Evolutionary conservation across 495 filamentous ascomycete species (phyloP).

Genomic region (Platismatia glauca): DNA sequence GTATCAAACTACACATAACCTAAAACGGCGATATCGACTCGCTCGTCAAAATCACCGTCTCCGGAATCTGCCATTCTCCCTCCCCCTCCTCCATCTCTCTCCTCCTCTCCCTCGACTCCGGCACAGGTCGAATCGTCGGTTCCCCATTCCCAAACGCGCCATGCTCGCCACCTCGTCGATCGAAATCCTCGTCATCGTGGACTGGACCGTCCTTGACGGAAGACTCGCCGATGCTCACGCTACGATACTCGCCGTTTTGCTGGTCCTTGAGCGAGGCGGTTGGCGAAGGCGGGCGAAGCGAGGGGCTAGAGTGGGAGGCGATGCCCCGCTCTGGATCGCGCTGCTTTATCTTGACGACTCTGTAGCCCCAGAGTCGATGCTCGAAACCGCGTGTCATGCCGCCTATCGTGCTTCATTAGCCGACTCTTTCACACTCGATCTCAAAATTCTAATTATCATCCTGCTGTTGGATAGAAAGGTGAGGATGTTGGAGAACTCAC

Average conservation of each 20-base stretch:
- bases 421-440: background rate
- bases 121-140: background rate
- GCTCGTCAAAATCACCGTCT: background rate
- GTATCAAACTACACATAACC: background rate
- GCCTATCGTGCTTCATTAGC: constrained; percentile 1
- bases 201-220: background rate
- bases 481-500: constrained; percentile 5
- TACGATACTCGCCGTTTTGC: background rate
- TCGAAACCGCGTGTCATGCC: constrained; percentile 22
- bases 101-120: background rate
- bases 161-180: background rate
- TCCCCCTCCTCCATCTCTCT: background rate
- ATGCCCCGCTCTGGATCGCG: background rate
- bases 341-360: constrained; percentile 7
- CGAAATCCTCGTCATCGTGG: background rate
- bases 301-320: background rate
- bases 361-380: constrained; percentile 13
- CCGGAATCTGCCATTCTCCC: background rate
- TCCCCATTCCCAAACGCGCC: background rate
- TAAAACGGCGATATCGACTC: background rate
- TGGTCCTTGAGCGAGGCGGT: background rate
- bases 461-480: background rate
- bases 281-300: background rate
- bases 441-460: background rate
- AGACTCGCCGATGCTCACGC: background rate